Base-by-base conservation (phyloP, 306 rosid genomes). In the Rubus idaeus region DNA sequence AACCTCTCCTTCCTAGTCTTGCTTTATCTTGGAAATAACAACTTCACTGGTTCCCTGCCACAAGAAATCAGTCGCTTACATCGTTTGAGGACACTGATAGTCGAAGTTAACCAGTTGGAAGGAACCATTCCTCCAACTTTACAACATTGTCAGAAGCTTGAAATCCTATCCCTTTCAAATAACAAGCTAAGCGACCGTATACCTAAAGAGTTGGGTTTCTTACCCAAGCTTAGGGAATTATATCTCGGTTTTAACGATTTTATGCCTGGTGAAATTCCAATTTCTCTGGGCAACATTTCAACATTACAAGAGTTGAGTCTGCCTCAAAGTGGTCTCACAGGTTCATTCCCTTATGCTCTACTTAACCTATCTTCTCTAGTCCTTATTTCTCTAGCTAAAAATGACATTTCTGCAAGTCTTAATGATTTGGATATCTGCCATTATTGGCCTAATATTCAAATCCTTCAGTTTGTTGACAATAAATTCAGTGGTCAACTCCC, bases 1-100 rank as follows among this genome's bases (percentile, higher is more conserved):
- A 77, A 45, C 26, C 57, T 77, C 16, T 77, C 80, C 21, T 77
- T 77, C 35, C 80, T 77, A 10, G 1, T 10, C 6, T 35, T 23
- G 8, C 26, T 68, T 41, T 8, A 71, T 42, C 72, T 76, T 41
- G 45, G 4, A 17, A 11, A 37, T 3, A 71, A 71, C 47, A 51
- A 26, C 45, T 37, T 71, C 4, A 3, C 9, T 21, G 77, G 77
- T 10, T n/a, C 53, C 6, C 35, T 73, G 10, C 77, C 77, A 5
- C 6, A 20, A 5, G 49, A 44, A 40, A 11, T 73, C 18, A 51
- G 42, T 44, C 16, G 23, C 4, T 73, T 73, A 11, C 77, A 21
- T 42, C 40, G 68, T 26, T 23, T 57, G 52, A 10, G 35, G 57
- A 6, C 2, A 2, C 1, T 73, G 7, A 13, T 4, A 51, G 40